Evolutionary conservation across 768 basidiomycete genomes (phyloP), one percentile per base, ranked within the genome.

Genomic region (Russula emetica): DNA sequence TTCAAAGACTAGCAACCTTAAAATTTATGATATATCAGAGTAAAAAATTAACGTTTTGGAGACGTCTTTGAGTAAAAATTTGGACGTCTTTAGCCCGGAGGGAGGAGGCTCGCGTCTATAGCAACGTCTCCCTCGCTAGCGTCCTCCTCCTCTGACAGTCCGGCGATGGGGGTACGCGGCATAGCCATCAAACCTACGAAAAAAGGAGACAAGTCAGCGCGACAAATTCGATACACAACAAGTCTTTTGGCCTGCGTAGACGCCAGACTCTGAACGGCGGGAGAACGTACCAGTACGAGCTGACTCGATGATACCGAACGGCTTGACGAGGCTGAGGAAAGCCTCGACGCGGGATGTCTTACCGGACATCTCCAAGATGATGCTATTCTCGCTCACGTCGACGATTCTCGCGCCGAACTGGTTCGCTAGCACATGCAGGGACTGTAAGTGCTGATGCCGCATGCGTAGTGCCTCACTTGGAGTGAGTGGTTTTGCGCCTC

Each of bases 341-440:
- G 94, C 94, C 71, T 98, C 89, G 49, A 98, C 92, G 59, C 95
- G 82, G 49, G 81, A 78, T 45, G 92, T 93, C 81, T 98, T 98
- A 40, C 92, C 97, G 16, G 91, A 88, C 74, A 98, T 78, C 78
- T 98, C 97, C 51, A 98, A 88, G 63, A 98, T 97, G 47, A 97
- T 88, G 71, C 88, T 91, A 73, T 98, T 86, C 74, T 97, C 93
- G 76, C 90, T 90, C 61, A 99, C 86, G 74, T 99, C 97, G 30
- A 97, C 94, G 61, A 98, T 84, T 72, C 87, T 88, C 3, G 91
- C 97, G 22, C 90, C 89, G 65, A 99, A 99, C 74, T 98, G 95
- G 42, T 80, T 74, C 0, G 94, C 82, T 30, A 99, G 86, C 55
- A 85, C 83, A 55, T 86, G 83, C 73, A 99, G 87, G n/a, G 92